Conservation (phyloP, 352 stramenopile species). For the Globisporangium alternatum region DNA sequence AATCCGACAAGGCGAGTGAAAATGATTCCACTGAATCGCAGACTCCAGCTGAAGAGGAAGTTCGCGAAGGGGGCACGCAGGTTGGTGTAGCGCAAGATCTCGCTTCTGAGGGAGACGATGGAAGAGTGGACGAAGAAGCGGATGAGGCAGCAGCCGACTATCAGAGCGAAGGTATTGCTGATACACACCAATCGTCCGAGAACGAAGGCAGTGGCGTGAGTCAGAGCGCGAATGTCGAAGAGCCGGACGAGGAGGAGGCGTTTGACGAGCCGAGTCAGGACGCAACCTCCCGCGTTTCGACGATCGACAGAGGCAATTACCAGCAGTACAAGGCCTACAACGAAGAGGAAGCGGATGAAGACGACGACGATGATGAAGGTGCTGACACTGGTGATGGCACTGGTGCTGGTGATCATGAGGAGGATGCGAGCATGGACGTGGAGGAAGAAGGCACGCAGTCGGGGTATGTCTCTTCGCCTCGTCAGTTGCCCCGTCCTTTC, state of each 20-base stretch:
- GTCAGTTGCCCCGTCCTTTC: neutral
- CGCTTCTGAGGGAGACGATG: neutral
- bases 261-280: slow-evolving; percentile 18
- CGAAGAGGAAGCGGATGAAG: slow-evolving; percentile 21
- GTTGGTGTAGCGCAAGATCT: neutral
- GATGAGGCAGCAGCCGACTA: neutral
- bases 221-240: slow-evolving; percentile 11
- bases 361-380: slow-evolving; percentile 12
- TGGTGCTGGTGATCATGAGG: neutral
- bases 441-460: neutral
- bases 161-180: neutral
- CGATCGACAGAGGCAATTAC: slow-evolving; percentile 54
- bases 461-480: neutral
- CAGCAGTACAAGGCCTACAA: slow-evolving; percentile 32
- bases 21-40: neutral
- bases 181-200: neutral
- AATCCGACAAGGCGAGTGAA: neutral
- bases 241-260: slow-evolving; percentile 19
- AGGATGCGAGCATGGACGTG: neutral
- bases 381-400: slow-evolving; percentile 10
- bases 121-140: neutral
- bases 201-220: slow-evolving; percentile 6
- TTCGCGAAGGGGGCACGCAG: neutral
- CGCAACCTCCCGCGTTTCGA: slow-evolving; percentile 24
- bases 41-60: neutral